Base-by-base conservation (phyloP, 495 filamentous ascomycete species). In the Hypoxylon perforatum region DNA sequence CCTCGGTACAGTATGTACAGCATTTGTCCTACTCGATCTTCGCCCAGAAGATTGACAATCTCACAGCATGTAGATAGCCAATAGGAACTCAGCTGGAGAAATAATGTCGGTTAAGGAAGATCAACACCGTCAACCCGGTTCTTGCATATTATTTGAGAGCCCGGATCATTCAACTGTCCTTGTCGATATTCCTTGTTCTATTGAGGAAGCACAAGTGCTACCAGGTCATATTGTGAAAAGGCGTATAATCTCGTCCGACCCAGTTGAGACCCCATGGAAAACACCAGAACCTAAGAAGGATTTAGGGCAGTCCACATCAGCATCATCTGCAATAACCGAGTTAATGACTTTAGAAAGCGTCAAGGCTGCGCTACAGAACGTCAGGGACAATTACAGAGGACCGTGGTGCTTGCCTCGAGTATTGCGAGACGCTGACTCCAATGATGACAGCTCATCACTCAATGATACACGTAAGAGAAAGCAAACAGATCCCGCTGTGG, bases 391-490 rank as follows among this genome's bases (percentile, higher is more conserved):
- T 25, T 77, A 81, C 52, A n/a, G 67, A 6, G 82, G 81, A 12
- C 73, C 73, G 4, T 86, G 81, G 79, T 82, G 75, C 59, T 67
- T 84, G 11, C 77, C 78, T 7, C 78, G 84, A 18, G 33, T 73
- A 22, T 33, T 50, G 30, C 25, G 22, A 0, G 30, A 59, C 23
- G 18, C 44, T 33, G 47, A 38, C 41, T 9, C 35, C 25, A 25
- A 38, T 28, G 30, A 38, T 52, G 56, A 47, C 17, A 19, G 51
- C 36, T 44, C 55, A 42, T 22, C 50, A 14, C 21, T 35, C 41
- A 14, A 67, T 23, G 25, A 45, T 12, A 28, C 57, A 36, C 54
- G 15, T 52, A 68, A 76, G 55, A 62, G 65, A 46, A 76, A 71
- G 45, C 51, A 59, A 44, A 30, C n/a, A 52, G 36, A 36, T 54